Evolutionary conservation across 1,139 yeast species (phyloP), one percentile per base, ranked within the genome.

Genomic region (Candida sp.): DNA sequence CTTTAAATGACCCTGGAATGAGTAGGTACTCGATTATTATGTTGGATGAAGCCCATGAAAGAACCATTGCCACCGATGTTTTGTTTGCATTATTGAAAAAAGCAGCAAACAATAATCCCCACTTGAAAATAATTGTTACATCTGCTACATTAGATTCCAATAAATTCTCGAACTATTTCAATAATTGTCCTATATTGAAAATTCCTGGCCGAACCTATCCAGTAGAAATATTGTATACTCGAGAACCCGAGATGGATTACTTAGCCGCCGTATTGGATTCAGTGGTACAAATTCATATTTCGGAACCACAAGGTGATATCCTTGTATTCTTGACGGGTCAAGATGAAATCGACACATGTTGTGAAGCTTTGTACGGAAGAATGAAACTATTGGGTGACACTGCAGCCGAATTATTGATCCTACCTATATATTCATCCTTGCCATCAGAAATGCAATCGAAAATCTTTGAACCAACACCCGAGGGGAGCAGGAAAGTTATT

Each of bases 11-110:
- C 58, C 89, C 95, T 0, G 65, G 70, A 27, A 76, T 90, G 84
- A 72, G 75, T 22, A 78, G 71, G 49, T 90, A 91, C 58, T 82
- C 95, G 0, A 93, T 87, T 1, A 84, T 90, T 12, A 87, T 90
- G 90, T 68, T 90, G 43, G 98, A 90, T 66, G 98, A 90, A 63
- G 97, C 97, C 0, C 99, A 93, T 63, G 99, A 93, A 63, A 76
- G 99, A 56, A 91, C 98, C 0, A 81, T 93, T 38, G 87, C 97
- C 0, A 93, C 98, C 0, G 99, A 93, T 71, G 87, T 93, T 4
- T 66, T 93, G 32, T 90, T 93, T 72, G 96, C 96, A 0, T 66
- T 93, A 39, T 65, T 93, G 49, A 87, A 90, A 54, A 75, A 84
- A 48, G 95, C 97, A 0, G 78, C 84, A 0, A 55, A 60, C 15